Base-by-base conservation (phyloP, 2,329 filamentous ascomycete genomes). In the Stachybotrys elegans region DNA sequence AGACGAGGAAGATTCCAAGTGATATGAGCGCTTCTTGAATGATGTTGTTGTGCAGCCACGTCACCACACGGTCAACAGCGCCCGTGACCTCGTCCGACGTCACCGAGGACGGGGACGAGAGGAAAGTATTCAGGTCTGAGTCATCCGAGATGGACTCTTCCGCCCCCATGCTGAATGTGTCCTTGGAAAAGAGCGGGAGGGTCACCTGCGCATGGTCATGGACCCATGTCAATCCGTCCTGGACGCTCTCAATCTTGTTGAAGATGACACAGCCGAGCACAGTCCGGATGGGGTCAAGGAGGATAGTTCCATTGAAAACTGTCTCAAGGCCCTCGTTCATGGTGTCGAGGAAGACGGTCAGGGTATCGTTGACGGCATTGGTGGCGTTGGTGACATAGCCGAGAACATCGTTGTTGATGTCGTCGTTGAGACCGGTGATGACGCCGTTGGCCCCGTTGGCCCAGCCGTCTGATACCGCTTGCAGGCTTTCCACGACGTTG, bases 161-260 rank as follows among this genome's bases (percentile, higher is more conserved):
- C 44, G 91, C 87, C 34, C 91, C 90, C 43, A 84, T 70, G 46
- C 88, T 92, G 68, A 97, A 95, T 2, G 86, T 87, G 60, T 95
- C 78, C 55, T 88, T 84, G 21, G 80, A 73, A 48, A 97, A 82
- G 43, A 79, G 67, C 0, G 93, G 93, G 54, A 98, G 85, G 47
- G 80, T 72, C 54, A 98, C 77, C 49, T 93, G 79, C 4, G 93
- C 89, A 60, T 97, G 72, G 53, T 97, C 84, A 56, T 87, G 80
- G 11, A 95, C 86, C 92, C 92, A 98, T 1, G 88, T 95, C n/a
- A 97, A 75, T 12, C 86, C 93, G 58, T 86, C 84, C 62, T 97
- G 81, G 51, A 98, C 81, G 19, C 83, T 79, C 52, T 87, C 81
- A 50, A 97, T 76, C 71, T 97, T 97, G 58, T 95, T 75, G 7